Evolutionary conservation across 805 yeast species (phyloP).

Genomic region (Kodamaea neixiangensis): DNA sequence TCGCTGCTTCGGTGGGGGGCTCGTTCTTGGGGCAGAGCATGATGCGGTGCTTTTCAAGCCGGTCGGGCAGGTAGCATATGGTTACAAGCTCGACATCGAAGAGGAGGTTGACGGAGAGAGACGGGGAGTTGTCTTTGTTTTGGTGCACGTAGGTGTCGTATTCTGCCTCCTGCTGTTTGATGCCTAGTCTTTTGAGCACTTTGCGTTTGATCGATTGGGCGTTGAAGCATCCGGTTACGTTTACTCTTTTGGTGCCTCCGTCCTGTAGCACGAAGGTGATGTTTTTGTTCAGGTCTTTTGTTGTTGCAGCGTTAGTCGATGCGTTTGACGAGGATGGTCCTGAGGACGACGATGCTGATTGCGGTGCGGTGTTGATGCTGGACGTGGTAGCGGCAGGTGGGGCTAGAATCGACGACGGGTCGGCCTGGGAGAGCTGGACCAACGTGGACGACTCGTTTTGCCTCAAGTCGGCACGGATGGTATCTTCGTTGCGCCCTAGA

Average conservation of each 20-base stretch:
- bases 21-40: conserved; percentile 67
- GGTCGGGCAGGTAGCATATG: conserved; percentile 73
- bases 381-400: conserved; percentile 3
- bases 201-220: conserved; percentile 76
- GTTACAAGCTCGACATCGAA: conserved; percentile 82
- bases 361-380: conserved; percentile 10
- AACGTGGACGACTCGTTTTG: conserved; percentile 2
- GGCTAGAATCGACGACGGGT: background rate
- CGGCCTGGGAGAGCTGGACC: conserved; percentile 4
- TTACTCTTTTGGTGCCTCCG: conserved; percentile 68
- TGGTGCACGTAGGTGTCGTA: conserved; percentile 62
- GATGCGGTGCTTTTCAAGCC: conserved; percentile 68
- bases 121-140: conserved; percentile 5
- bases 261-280: conserved; percentile 74
- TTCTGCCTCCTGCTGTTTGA: conserved; percentile 42
- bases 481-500: conserved; percentile 10
- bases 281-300: conserved; percentile 29
- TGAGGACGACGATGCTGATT: background rate
- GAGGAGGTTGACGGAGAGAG: conserved; percentile 41
- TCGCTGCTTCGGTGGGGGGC: conserved; percentile 61
- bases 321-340: background rate
- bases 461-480: conserved; percentile 4
- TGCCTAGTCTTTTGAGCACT: conserved; percentile 59
- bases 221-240: conserved; percentile 76
- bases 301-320: conserved; percentile 4